Evolutionary conservation across 805 yeast genomes (phyloP).

Genomic region (Saturnispora silvae): DNA sequence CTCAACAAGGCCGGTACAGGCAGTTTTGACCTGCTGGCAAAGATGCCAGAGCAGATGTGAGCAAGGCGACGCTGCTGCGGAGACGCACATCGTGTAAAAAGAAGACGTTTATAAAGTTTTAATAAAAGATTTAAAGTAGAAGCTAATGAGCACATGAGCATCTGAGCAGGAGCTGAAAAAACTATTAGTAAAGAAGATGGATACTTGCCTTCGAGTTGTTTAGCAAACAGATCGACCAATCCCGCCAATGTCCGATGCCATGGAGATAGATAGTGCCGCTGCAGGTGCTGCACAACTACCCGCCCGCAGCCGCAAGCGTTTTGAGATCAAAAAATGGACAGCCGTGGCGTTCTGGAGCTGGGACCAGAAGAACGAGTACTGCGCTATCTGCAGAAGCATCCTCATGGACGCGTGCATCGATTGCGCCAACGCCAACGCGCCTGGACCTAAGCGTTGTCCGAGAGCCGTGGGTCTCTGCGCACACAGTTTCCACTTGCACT

Average conservation of each 20-base stretch:
- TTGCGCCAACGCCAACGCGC: conserved; percentile 45
- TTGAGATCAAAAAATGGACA: conserved; percentile 95
- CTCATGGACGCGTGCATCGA: conserved; percentile 97
- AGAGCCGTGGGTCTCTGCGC: conserved; percentile 97
- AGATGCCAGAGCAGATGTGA: conserved; percentile 27
- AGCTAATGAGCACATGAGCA: neutral
- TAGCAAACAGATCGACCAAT: too few species aligned
- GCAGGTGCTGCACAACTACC: conserved; percentile 1
- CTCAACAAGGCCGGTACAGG: conserved; percentile 93
- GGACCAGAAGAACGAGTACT: conserved; percentile 70
- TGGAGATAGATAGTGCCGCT: conserved; percentile 13
- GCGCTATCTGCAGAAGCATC: conserved; percentile 97
- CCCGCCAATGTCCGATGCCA: conserved; percentile 14
- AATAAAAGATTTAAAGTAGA: neutral
- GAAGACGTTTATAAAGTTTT: neutral
- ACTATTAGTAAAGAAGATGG: too few species aligned
- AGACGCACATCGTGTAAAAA: too few species aligned
- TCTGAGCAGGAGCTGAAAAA: too few species aligned
- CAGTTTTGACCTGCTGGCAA: conserved; percentile 68
- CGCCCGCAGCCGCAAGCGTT: conserved; percentile 36
- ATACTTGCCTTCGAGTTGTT: too few species aligned
- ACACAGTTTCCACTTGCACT: conserved; percentile 97
- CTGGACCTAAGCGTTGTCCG: conserved; percentile 50
- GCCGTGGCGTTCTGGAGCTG: conserved; percentile 99
- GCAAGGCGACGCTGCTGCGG: too few species aligned